Percentiles rank a stretch among this genome's conserved stretches.
These are phyloP conservation scores for Debaryomyces tyrocola DNA, from an alignment of 805 yeast genomes.

Conservation along the genomic window DNA sequence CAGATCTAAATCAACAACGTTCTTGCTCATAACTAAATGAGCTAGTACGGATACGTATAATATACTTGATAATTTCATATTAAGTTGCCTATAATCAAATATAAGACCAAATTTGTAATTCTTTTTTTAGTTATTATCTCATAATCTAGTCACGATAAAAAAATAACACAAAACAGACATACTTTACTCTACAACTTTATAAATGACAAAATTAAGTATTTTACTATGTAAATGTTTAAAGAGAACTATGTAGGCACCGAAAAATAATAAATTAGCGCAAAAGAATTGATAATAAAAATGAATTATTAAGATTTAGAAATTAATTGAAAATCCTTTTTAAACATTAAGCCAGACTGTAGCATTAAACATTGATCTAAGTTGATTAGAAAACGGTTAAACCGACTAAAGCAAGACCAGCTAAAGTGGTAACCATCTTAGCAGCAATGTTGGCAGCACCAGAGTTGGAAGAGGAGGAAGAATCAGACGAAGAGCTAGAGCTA, in stretches of 20 bases:
- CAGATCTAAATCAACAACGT: slow-evolving; percentile 11
- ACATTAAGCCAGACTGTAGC: not conserved
- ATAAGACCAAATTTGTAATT: too few relatives aligned
- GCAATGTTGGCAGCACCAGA: slow-evolving; percentile 26
- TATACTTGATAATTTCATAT: not conserved
- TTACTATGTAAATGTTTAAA: not conserved
- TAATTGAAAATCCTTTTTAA: not conserved
- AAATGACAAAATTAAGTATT: not conserved
- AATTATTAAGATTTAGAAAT: not conserved
- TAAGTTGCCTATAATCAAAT: not conserved
- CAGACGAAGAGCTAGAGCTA: slow-evolving; percentile 9
- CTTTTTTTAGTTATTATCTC: too few relatives aligned
- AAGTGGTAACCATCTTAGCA: slow-evolving; percentile 37
- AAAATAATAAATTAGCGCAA: not conserved
- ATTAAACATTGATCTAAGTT: not conserved
- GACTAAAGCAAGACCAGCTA: slow-evolving; percentile 37
- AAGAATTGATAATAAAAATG: not conserved
- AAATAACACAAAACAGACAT: too few relatives aligned
- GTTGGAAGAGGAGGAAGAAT: slow-evolving; percentile 14
- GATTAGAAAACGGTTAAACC: slow-evolving; percentile 14
- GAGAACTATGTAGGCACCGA: not conserved
- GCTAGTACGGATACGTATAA: not conserved
- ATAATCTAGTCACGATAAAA: too few relatives aligned
- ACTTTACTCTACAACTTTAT: not conserved
- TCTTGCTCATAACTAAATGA: slow-evolving; percentile 7